These are phyloP conservation scores for Fusarium phyllophilum DNA, from an alignment of 2,329 filamentous ascomycete species.

Conservation along the genomic window DNA sequence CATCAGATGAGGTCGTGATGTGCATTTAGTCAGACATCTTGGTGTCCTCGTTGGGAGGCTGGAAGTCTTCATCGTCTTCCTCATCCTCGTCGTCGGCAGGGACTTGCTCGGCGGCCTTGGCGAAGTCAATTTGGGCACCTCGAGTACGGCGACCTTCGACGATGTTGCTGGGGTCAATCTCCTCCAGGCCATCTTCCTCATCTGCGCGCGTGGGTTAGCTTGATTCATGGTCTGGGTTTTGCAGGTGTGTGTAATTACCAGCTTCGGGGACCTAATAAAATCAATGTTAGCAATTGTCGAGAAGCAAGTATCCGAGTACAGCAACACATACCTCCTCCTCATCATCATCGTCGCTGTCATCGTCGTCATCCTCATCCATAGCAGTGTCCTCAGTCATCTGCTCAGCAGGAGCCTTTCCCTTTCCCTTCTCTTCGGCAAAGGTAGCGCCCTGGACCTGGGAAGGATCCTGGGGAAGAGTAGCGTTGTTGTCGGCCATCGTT, in stretches of 20 bases:
- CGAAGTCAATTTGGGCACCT: slow-evolving; percentile 91
- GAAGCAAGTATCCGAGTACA: not conserved
- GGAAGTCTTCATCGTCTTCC: slow-evolving; percentile 78
- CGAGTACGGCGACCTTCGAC: slow-evolving; percentile 84
- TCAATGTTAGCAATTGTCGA: slow-evolving; percentile 38
- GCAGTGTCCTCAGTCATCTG: slow-evolving; percentile 66
- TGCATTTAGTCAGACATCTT: slow-evolving; percentile 66
- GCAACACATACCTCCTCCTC: slow-evolving; percentile 46
- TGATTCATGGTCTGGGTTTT: slow-evolving; percentile 16
- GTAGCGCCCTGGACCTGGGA: slow-evolving; percentile 50
- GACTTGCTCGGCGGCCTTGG: slow-evolving; percentile 85
- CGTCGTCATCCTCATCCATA: slow-evolving; percentile 81
- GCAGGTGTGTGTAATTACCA: slow-evolving; percentile 39
- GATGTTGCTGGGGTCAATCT: slow-evolving; percentile 92
- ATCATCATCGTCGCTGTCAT: slow-evolving; percentile 48
- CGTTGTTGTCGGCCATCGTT: slow-evolving; percentile 62
- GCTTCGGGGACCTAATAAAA: slow-evolving; percentile 43
- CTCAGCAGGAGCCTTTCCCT: slow-evolving; percentile 78
- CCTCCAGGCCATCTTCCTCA: slow-evolving; percentile 84
- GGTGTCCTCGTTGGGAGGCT: slow-evolving; percentile 70
- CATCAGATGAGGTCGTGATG: not conserved
- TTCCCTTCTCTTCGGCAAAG: slow-evolving; percentile 76
- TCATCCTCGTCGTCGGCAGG: slow-evolving; percentile 81
- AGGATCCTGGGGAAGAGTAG: slow-evolving; percentile 59
- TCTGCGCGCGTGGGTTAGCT: slow-evolving; percentile 58